Evolutionary conservation across 2,329 filamentous ascomycete genomes (phyloP).

Genomic region (Xylariaceae sp.): DNA sequence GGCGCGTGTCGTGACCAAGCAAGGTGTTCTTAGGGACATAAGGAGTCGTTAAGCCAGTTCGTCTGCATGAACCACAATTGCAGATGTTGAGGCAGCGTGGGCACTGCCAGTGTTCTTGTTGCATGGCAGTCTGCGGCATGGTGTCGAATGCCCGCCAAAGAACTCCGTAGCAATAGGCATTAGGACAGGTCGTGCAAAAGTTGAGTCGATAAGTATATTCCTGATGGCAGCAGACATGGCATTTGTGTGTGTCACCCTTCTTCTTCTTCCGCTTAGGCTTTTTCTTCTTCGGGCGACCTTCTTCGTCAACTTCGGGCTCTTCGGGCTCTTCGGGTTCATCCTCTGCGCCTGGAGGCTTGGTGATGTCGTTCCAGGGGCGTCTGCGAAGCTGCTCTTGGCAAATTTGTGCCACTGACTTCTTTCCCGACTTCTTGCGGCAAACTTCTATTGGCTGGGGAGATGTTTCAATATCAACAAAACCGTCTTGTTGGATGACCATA

Average conservation of each 20-base stretch:
- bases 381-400: conserved; percentile 82
- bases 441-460: conserved; percentile 69
- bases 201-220: conserved; percentile 84
- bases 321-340: conserved; percentile 34
- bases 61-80: conserved; percentile 77
- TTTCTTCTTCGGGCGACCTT: conserved; percentile 60
- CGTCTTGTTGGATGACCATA: conserved; percentile 70
- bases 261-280: conserved; percentile 54
- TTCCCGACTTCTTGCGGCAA: conserved; percentile 61
- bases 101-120: conserved; percentile 80
- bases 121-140: conserved; percentile 77
- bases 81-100: conserved; percentile 83
- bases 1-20: conserved; percentile 85
- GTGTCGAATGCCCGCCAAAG: conserved; percentile 89
- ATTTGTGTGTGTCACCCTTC: conserved; percentile 53
- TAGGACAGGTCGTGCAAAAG: conserved; percentile 70
- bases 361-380: conserved; percentile 80
- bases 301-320: conserved; percentile 59
- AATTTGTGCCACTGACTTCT: conserved; percentile 84
- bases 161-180: conserved; percentile 88
- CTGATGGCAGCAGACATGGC: conserved; percentile 78
- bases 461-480: conserved; percentile 58
- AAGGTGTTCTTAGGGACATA: conserved; percentile 85
- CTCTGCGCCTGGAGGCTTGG: conserved; percentile 45
- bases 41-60: conserved; percentile 60